Percentiles rank a stretch among this genome's conserved stretches.
Evolutionary conservation across 192 early-diverging fungal species (phyloP).

Genomic region (Chytriomyces hyalinus): DNA sequence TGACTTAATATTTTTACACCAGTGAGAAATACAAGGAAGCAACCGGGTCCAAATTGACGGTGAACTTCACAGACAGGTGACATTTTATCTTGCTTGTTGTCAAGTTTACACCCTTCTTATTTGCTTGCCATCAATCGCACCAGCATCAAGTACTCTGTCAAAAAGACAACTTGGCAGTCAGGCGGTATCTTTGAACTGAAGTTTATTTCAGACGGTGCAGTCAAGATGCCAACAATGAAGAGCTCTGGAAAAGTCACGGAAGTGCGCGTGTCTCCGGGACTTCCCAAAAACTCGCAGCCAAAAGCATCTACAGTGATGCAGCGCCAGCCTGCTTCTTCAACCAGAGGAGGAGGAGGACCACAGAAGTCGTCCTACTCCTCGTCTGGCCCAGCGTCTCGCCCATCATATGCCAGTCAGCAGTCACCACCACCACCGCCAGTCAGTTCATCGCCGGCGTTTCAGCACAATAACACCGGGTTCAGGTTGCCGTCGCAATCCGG

Average conservation of each 20-base stretch:
- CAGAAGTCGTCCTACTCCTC: not conserved
- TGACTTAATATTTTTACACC: not conserved
- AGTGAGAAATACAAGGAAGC: slow-evolving; percentile 54
- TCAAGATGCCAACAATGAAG: slow-evolving; percentile 43
- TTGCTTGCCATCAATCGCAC: not conserved
- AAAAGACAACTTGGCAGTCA: slow-evolving; percentile 63
- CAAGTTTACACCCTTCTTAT: slow-evolving; percentile 12
- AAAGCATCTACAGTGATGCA: slow-evolving; percentile 37
- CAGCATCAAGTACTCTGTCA: slow-evolving; percentile 62
- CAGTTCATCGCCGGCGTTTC: slow-evolving; percentile 11
- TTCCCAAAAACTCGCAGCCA: slow-evolving; percentile 57
- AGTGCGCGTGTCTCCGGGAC: slow-evolving; percentile 49
- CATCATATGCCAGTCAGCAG: slow-evolving; percentile 8
- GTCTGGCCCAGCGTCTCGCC: slow-evolving; percentile 19
- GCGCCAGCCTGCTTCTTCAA: slow-evolving; percentile 10
- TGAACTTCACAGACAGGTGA: slow-evolving; percentile 54
- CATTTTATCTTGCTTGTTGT: not conserved
- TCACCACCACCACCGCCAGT: slow-evolving; percentile 5
- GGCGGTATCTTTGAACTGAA: slow-evolving; percentile 53
- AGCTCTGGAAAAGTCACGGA: slow-evolving; percentile 52
- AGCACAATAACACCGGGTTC: slow-evolving; percentile 2
- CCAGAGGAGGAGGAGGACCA: not conserved
- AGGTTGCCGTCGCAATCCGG: not conserved
- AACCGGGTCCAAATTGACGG: slow-evolving; percentile 34
- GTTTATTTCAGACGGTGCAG: slow-evolving; percentile 47